Evolutionary conservation across 371 early-diverging fungal genomes (phyloP), one percentile per base, ranked within the genome.

Genomic region (Rhizopus arrhizus): DNA sequence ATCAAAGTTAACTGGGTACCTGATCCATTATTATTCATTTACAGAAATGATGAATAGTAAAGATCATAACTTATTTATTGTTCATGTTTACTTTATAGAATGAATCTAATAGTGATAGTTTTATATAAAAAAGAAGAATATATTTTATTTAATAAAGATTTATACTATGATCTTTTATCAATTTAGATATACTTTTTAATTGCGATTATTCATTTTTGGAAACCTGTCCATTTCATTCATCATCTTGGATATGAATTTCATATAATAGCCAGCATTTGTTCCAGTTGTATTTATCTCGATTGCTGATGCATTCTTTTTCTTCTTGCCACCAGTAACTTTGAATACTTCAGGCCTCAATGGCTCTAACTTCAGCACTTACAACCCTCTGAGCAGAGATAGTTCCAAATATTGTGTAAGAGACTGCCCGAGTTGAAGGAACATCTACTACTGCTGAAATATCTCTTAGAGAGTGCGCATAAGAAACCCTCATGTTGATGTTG

Each of bases 181-280:
- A n/a, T n/a, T n/a, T n/a, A n/a, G n/a, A n/a, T n/a, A n/a, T n/a
- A n/a, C n/a, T n/a, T n/a, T n/a, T n/a, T n/a, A n/a, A n/a, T n/a
- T n/a, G n/a, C n/a, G n/a, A 42, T 59, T 59, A 16, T 62, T 58
- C 53, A 63, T 63, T 36, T 51, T 50, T 16, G 52, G 58, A 22
- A 40, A 53, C 3, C 51, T 51, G 16, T 62, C 53, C 64, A 53
- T 51, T 38, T 47, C 46, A 33, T 38, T 33, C 47, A 52, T 31
- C 12, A 22, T 53, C 28, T 53, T 58, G 9, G 13, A 12, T 4
- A 53, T 13, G 41, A 58, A 53, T 12, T 35, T 10, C 46, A 53
- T 52, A 32, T 58, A 58, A n/a, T 63, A 58, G 4, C 54, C 64
- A 5, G 64, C 58, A 13, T 45, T 46, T 43, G 53, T 63, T 31